Evolutionary conservation across 1,284 basidiomycete genomes (phyloP).

Genomic region (Moesziomyces sp.): DNA sequence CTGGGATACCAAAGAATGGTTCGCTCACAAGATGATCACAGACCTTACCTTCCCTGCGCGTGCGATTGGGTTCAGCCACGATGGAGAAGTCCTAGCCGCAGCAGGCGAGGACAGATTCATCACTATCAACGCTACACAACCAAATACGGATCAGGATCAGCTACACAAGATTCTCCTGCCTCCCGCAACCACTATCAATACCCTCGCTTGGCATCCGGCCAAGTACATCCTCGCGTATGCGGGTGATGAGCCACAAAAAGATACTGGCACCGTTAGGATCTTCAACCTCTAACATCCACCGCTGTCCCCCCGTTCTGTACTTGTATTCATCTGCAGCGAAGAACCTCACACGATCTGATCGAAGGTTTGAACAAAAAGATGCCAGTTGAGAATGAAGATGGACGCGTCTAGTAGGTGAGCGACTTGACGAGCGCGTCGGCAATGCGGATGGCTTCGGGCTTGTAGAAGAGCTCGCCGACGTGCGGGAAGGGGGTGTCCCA

Average conservation of each 20-base stretch:
- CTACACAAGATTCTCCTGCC: slow-evolving; percentile 35
- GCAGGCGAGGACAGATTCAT: slow-evolving; percentile 61
- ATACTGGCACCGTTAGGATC: slow-evolving; percentile 21
- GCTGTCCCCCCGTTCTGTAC: not conserved
- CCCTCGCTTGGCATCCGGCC: slow-evolving; percentile 55
- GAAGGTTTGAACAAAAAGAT: not conserved
- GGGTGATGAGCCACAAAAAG: slow-evolving; percentile 45
- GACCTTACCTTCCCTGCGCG: slow-evolving; percentile 46
- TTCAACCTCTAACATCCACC: slow-evolving; percentile 12
- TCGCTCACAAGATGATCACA: slow-evolving; percentile 37
- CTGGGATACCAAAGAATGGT: slow-evolving; percentile 52
- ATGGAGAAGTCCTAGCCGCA: slow-evolving; percentile 60
- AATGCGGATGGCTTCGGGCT: slow-evolving; percentile 53
- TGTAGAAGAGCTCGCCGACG: slow-evolving; percentile 57
- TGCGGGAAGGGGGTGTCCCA: slow-evolving; percentile 61
- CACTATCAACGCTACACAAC: slow-evolving; percentile 27
- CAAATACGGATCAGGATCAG: slow-evolving; percentile 7
- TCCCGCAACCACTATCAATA: slow-evolving; percentile 38
- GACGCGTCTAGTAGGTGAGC: slow-evolving; percentile 26
- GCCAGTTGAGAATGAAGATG: not conserved
- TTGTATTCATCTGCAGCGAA: slow-evolving; percentile 1
- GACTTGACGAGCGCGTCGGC: slow-evolving; percentile 49
- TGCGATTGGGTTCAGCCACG: slow-evolving; percentile 58
- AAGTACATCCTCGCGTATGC: slow-evolving; percentile 56
- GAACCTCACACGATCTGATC: no score